phyloP scores from a whole-genome alignment of 1,284 basidiomycete species.

The Naganishia sp. region DNA sequence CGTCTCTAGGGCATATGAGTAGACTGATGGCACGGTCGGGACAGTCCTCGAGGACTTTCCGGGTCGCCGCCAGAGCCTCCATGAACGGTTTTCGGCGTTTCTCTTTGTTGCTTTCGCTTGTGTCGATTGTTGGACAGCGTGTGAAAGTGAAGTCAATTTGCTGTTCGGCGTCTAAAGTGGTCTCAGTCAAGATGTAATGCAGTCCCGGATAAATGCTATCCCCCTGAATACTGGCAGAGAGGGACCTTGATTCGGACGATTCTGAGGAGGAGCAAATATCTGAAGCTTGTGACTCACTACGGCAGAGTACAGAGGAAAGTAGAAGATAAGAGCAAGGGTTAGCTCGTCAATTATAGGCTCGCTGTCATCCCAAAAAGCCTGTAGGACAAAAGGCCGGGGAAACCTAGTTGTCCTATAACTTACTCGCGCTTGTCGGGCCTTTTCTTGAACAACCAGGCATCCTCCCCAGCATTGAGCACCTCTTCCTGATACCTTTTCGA shows the following conservation, averaged over 20 bases:
- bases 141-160: conserved; percentile 3
- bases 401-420: background rate
- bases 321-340: too few relatives aligned
- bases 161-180: background rate
- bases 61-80: background rate
- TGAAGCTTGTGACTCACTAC: too few relatives aligned
- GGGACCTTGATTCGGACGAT: too few relatives aligned
- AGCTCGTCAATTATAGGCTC: too few relatives aligned
- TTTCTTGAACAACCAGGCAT: background rate
- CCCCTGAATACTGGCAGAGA: background rate
- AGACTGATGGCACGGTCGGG: background rate
- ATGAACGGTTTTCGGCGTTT: background rate
- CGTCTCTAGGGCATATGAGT: background rate
- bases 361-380: too few relatives aligned
- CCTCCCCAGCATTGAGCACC: background rate
- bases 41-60: background rate
- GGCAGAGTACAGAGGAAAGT: too few relatives aligned
- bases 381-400: too few relatives aligned
- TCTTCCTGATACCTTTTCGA: conserved; percentile 1
- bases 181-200: background rate
- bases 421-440: background rate
- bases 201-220: conserved; percentile 6
- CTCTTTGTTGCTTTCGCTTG: background rate
- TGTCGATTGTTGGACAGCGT: background rate
- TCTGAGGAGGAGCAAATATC: too few relatives aligned